These are phyloP conservation scores for Podospora anserina DNA, from an alignment of 495 filamentous ascomycete species.

Conservation along the genomic window DNA sequence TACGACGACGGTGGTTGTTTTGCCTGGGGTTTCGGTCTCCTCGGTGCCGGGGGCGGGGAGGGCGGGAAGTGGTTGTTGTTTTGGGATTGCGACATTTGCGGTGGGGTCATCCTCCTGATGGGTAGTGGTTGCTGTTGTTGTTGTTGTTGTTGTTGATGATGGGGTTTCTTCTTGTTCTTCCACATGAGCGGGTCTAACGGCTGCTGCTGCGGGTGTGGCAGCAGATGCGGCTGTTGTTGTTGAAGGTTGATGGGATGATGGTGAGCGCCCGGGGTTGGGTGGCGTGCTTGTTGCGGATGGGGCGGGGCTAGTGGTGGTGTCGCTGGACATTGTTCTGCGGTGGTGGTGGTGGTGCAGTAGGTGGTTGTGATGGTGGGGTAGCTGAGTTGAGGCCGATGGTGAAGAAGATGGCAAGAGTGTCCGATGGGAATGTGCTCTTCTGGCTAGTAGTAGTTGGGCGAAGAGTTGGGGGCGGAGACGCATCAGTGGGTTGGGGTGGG, in stretches of 20 bases:
- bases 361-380: constrained; percentile 1
- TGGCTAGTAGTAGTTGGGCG: neutral
- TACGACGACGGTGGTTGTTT: constrained; percentile 48
- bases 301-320: constrained; percentile 17
- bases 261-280: constrained; percentile 27
- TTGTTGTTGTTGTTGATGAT: neutral
- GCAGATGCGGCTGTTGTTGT: neutral
- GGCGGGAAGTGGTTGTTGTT: constrained; percentile 10
- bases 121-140: neutral
- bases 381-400: neutral
- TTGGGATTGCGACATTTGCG: neutral
- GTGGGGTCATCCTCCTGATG: neutral
- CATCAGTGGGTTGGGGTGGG: neutral
- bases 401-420: neutral
- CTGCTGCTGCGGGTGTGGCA: neutral
- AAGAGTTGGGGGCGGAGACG: neutral
- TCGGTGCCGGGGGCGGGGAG: constrained; percentile 28
- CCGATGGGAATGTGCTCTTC: neutral
- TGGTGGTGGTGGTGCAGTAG: neutral
- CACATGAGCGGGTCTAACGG: neutral
- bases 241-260: constrained; percentile 17
- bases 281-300: constrained; percentile 29
- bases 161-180: neutral
- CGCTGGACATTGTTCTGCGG: neutral
- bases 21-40: constrained; percentile 3